A percentile compares a stretch with the other conserved stretches of the same genome.
Conservation (phyloP, 805 yeast genomes). For the Sugiyamaella smithiae region DNA sequence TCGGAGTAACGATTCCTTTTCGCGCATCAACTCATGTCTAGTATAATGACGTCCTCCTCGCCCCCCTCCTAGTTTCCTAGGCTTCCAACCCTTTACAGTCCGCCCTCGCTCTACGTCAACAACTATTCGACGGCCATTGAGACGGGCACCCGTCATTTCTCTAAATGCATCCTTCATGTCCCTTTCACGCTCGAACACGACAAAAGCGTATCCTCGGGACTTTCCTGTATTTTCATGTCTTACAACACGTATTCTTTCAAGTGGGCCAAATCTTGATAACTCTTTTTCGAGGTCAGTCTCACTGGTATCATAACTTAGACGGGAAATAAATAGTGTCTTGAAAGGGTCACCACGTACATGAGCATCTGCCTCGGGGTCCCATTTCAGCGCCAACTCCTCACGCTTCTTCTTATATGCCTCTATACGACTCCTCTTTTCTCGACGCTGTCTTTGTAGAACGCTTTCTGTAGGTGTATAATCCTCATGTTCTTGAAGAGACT, state of each 20-base stretch:
- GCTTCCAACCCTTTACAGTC: conserved; percentile 38
- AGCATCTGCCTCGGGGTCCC: conserved; percentile 60
- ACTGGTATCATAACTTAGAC: conserved; percentile 61
- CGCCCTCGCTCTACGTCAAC: conserved; percentile 41
- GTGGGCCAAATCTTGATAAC: conserved; percentile 65
- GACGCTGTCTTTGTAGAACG: conserved; percentile 31
- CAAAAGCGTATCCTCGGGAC: conserved; percentile 81
- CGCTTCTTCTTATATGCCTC: conserved; percentile 31
- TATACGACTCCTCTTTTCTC: conserved; percentile 29
- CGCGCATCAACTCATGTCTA: conserved; percentile 27
- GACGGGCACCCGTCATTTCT: conserved; percentile 51
- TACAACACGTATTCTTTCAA: conserved; percentile 61
- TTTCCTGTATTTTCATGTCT: conserved; percentile 50
- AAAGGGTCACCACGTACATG: conserved; percentile 69
- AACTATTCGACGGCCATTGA: conserved; percentile 51
- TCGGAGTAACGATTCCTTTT: conserved; percentile 13
- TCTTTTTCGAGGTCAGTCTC: conserved; percentile 67
- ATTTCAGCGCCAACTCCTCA: conserved; percentile 35
- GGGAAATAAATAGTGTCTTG: conserved; percentile 71
- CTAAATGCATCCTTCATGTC: conserved; percentile 63
- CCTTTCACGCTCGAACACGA: conserved; percentile 59
- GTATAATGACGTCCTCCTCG: conserved; percentile 80
- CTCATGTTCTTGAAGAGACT: conserved; percentile 30
- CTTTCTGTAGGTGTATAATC: conserved; percentile 36
- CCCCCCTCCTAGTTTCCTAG: conserved; percentile 74